Evolutionary conservation across 2,329 filamentous ascomycete genomes (phyloP), one percentile per base, ranked within the genome.

Genomic region (Fusarium hainanense): DNA sequence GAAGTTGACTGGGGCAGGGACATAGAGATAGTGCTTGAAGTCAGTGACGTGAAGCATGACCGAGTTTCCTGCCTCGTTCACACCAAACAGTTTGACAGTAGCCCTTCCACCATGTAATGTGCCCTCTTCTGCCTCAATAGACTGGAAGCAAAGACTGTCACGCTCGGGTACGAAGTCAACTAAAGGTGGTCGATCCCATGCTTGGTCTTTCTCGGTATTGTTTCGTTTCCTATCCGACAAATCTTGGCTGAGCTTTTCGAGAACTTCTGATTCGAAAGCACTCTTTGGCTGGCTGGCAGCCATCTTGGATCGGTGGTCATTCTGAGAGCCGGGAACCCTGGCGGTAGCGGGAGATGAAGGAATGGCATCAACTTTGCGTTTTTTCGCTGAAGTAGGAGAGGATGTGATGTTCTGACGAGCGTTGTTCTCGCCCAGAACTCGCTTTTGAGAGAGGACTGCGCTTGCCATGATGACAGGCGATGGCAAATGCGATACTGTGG

Each of bases 241-340:
- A 77, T 98, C 94, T 80, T 98, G 95, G 66, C 93, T 96, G 80
- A 99, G 88, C 84, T 97, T 97, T 85, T 98, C 95, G 66, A 99
- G 86, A 4, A 97, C 93, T 77, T 98, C 94, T 62, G 92, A 91
- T 81, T 98, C 96, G 78, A 99, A 99, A 58, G 92, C 88, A 78
- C 94, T 97, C 83, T 97, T 98, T 18, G 88, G 88, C 79, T 94
- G 93, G 73, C 88, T 94, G 3, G 92, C 95, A 68, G 88, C 85
- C 30, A 79, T 78, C 76, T 89, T 90, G 68, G 86, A 87, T 71
- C 88, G 87, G 13, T 82, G 84, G n/a, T 82, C 85, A 77, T 87
- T 87, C 71, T 91, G 87, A 6, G 90, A 90, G 57, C 88, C 87
- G 57, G 86, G 88, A 73, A 92, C 85, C 60, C 86, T 85, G 32